phyloP scores from a whole-genome alignment of 768 basidiomycete genomes.

The Antrodiella citrinella region DNA sequence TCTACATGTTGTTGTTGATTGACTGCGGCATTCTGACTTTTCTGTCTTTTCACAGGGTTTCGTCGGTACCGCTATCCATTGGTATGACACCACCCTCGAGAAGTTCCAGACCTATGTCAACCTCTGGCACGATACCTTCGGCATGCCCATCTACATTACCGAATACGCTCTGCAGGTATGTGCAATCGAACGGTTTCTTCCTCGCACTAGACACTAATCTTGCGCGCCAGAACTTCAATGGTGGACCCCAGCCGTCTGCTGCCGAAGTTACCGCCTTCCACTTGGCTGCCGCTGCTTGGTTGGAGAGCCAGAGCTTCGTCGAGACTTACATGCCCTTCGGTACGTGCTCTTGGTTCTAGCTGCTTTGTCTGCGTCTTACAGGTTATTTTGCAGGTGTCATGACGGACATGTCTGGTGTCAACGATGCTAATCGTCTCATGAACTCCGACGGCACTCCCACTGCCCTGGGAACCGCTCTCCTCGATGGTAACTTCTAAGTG shows the following conservation, averaged over 20 bases:
- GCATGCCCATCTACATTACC: slow-evolving; percentile 46
- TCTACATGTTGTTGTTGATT: slow-evolving; percentile 11
- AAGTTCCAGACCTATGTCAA: slow-evolving; percentile 47
- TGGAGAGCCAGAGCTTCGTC: slow-evolving; percentile 38
- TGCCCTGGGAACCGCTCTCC: slow-evolving; percentile 42
- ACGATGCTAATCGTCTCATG: slow-evolving; percentile 47
- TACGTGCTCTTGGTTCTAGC: slow-evolving; percentile 23
- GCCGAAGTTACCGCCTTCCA: slow-evolving; percentile 44
- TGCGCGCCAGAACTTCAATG: slow-evolving; percentile 42
- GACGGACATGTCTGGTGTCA: slow-evolving; percentile 48
- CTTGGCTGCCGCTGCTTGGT: slow-evolving; percentile 31
- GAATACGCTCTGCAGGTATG: slow-evolving; percentile 63
- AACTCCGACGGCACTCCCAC: slow-evolving; percentile 36
- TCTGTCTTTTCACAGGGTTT: too few relatives aligned
- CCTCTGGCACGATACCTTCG: slow-evolving; percentile 37
- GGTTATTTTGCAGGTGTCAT: slow-evolving; percentile 37
- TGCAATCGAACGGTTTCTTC: background rate
- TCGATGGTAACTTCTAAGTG: slow-evolving; percentile 22
- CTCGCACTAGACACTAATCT: background rate
- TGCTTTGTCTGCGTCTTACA: background rate
- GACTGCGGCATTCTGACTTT: too few relatives aligned
- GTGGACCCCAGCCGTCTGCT: slow-evolving; percentile 30
- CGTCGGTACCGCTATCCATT: slow-evolving; percentile 54
- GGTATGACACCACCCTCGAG: slow-evolving; percentile 46
- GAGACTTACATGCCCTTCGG: slow-evolving; percentile 52